phyloP scores from a whole-genome alignment of 2,329 filamentous ascomycete species.

The Biscogniauxia sp. region DNA sequence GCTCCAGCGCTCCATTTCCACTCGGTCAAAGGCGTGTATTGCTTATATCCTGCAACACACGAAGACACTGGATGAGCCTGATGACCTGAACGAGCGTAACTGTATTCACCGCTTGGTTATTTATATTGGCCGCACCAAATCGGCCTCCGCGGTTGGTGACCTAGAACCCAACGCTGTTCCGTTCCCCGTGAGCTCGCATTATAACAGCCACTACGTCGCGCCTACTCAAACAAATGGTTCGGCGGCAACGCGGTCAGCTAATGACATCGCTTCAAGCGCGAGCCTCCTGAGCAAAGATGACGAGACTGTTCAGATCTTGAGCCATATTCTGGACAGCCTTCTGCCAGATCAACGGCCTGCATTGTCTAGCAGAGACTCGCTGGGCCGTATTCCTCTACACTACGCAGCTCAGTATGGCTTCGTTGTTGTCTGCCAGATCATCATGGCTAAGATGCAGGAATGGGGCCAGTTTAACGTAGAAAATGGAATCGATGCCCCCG shows the following conservation, averaged over 20 bases:
- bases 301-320: constrained; percentile 68
- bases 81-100: constrained; percentile 92
- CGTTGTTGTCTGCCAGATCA: constrained; percentile 80
- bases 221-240: constrained; percentile 65
- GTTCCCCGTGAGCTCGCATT: constrained; percentile 48
- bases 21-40: constrained; percentile 67
- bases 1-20: constrained; percentile 73
- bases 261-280: constrained; percentile 60
- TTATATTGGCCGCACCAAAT: constrained; percentile 77
- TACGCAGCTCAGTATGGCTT: constrained; percentile 96
- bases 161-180: constrained; percentile 50
- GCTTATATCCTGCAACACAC: constrained; percentile 67
- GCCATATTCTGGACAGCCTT: constrained; percentile 65
- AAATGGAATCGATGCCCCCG: constrained; percentile 78
- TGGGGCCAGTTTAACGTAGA: constrained; percentile 86
- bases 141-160: constrained; percentile 43
- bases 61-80: constrained; percentile 74
- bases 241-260: constrained; percentile 57
- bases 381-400: constrained; percentile 83
- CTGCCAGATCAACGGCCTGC: constrained; percentile 64
- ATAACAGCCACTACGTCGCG: constrained; percentile 72
- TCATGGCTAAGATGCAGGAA: constrained; percentile 84
- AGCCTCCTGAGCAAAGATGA: constrained; percentile 67
- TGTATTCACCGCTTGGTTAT: constrained; percentile 92
- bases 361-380: constrained; percentile 68